Conservation (phyloP, 805 yeast genomes). For the Metschnikowia amazonensis region DNA sequence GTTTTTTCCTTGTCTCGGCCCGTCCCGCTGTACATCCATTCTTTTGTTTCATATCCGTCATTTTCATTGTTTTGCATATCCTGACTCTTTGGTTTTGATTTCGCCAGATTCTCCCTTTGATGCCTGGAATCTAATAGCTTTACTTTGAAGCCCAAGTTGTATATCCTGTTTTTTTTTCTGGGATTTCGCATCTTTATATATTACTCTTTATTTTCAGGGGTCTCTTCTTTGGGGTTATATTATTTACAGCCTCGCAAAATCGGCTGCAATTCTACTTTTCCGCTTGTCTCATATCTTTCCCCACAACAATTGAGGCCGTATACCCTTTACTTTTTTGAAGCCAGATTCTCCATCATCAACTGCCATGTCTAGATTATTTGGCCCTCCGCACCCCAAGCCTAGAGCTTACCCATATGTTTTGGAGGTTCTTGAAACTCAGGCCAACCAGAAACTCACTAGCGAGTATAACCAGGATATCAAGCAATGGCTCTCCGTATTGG, state of each 20-base stretch:
- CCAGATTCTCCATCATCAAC: not conserved
- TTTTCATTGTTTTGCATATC: not conserved
- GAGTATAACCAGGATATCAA: conserved; percentile 44
- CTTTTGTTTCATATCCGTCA: not conserved
- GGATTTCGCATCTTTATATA: conserved; percentile 2
- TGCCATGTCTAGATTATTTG: conserved; percentile 12
- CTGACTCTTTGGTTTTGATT: not conserved
- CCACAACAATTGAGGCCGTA: not conserved
- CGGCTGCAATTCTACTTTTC: not conserved
- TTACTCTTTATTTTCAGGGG: not conserved
- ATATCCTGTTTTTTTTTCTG: not conserved
- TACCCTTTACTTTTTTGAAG: not conserved
- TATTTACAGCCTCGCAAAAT: not conserved
- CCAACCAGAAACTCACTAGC: conserved; percentile 38
- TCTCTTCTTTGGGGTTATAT: not conserved
- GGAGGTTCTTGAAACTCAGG: conserved; percentile 46
- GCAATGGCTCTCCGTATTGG: conserved; percentile 38
- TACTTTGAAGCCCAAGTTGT: not conserved
- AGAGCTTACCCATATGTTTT: conserved; percentile 40
- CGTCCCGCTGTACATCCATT: conserved; percentile 3
- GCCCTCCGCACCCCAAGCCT: conserved; percentile 28
- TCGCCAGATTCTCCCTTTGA: not conserved
- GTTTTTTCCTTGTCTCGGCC: not conserved
- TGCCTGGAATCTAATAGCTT: not conserved
- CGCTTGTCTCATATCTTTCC: not conserved